phyloP scores from a whole-genome alignment of 257 asterid genomes.

The Primulina huaijiensis region DNA sequence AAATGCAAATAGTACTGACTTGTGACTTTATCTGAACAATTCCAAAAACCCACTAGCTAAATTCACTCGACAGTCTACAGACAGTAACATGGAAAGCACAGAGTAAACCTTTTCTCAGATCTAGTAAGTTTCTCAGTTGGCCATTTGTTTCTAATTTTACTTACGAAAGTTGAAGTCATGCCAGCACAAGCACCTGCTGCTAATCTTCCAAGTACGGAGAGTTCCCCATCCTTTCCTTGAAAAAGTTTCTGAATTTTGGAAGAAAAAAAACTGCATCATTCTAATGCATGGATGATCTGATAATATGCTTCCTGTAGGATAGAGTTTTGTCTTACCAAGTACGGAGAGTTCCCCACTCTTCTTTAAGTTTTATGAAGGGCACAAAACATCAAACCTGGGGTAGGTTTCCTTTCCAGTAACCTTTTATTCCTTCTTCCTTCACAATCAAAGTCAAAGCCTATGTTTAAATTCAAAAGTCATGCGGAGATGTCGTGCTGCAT shows the following conservation, averaged over 20 bases:
- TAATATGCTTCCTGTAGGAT: constrained; percentile 16
- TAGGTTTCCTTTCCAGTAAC: constrained; percentile 97
- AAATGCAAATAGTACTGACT: background rate
- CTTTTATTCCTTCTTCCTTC: constrained; percentile 86
- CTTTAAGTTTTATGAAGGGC: constrained; percentile 10
- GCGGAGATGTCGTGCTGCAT: background rate
- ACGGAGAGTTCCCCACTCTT: constrained; percentile 8
- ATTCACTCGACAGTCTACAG: background rate
- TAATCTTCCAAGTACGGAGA: constrained; percentile 84
- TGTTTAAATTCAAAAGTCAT: constrained; percentile 21
- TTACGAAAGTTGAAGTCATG: constrained; percentile 99
- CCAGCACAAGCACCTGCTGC: constrained; percentile 99
- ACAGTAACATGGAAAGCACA: background rate
- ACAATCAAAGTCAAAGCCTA: constrained; percentile 80
- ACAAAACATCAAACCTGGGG: constrained; percentile 63
- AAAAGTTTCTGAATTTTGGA: constrained; percentile 57
- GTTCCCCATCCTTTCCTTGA: constrained; percentile 69
- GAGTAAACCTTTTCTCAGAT: background rate
- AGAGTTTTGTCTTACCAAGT: constrained; percentile 38
- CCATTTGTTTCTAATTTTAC: constrained; percentile 27
- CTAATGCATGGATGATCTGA: constrained; percentile 14
- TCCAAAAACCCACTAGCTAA: background rate
- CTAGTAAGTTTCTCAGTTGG: background rate
- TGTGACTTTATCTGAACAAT: background rate
- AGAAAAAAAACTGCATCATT: constrained; percentile 9